Evolutionary conservation across 164 flowering plant genomes (phyloP), one percentile per base, ranked within the genome.

Genomic region (Akebia trifoliata): DNA sequence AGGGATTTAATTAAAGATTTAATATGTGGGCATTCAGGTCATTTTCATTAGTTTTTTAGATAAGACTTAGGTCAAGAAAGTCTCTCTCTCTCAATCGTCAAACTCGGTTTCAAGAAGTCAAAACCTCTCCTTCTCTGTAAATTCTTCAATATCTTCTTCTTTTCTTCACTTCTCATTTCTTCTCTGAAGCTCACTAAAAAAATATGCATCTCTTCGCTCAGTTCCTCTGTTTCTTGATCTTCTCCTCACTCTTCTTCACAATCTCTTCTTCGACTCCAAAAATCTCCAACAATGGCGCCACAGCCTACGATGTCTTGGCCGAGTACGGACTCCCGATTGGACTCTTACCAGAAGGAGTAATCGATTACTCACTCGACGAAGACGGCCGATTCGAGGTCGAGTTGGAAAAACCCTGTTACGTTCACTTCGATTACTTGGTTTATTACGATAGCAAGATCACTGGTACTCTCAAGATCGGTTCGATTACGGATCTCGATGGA

Each of bases 301-400:
- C 79, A 20, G 86, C 86, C 31, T 84, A 79, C 74, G 87, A 89
- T 11, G 58, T 86, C 62, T 83, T 92, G 40, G 69, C 81, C 21
- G 44, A 74, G 12, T 88, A 15, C 76, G 90, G 96, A 34, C 90
- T 92, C 40, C 98, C 98, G 3, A 65, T 68, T 22, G 98, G 98
- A 1, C 82, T 92, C 24, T 34, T 92, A n/a, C 98, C 98, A 1
- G 71, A 70, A 58, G 62, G 81, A 5, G 95, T 86, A 63, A 56
- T 28, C 8, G 36, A 58, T 32, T 92, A 71, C 74, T 63, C 85
- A 6, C 72, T 89, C 63, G 28, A 78, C 35, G 57, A 74, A 17
- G 80, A 82, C 42, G 95, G 91, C 3, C 39, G 38, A 9, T 93
- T 93, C 77, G 61, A 42, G 30, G 94, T 93, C 17, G 53, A 46